Base-by-base conservation (phyloP, 371 early-diverging fungal genomes). In the Mortierella sp. region DNA sequence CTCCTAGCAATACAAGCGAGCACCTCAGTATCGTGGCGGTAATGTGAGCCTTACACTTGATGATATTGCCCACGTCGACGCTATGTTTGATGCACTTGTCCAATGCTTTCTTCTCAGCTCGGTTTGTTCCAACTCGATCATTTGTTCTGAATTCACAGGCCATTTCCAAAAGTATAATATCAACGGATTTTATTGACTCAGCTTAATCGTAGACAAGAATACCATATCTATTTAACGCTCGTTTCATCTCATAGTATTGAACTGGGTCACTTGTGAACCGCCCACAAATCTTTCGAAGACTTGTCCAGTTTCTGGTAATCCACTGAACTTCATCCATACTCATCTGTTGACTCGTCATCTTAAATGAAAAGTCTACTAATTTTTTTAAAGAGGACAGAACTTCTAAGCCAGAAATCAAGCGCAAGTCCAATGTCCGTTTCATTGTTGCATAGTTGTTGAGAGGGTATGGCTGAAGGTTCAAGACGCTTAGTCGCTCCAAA, bases 241-340 rank as follows among this genome's bases (percentile, higher is more conserved):
- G n/a, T 35, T 67, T 67, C 26, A 57, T 7, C n/a, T 49, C 23
- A n/a, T 67, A 67, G 53, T 45, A 67, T 12, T 4, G 0, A 4
- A 10, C 19, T 26, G 68, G 68, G 29, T 67, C 40, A 0, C 2
- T 13, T 4, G 35, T 53, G 28, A 60, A 60, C 3, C 23, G 32
- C 13, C 60, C 68, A 7, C 22, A 3, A 12, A 60, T 29, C n/a
- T 26, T 53, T 29, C 53, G 49, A 6, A 67, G 35, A 7, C 53
- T n/a, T 6, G 68, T 31, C 60, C 60, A 60, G 32, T 26, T 34
- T 3, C 60, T 8, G 28, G 53, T 17, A 8, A 67, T 67, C 68
- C 68, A 67, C 8, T 28, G n/a, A 49, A 67, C 37, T 9, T 67
- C 68, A 2, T 45, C 40, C 45, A 26, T 9, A 6, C 40, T 23